Evolutionary conservation across 345 rosid species (phyloP).

Genomic region (Pistacia integerrima): DNA sequence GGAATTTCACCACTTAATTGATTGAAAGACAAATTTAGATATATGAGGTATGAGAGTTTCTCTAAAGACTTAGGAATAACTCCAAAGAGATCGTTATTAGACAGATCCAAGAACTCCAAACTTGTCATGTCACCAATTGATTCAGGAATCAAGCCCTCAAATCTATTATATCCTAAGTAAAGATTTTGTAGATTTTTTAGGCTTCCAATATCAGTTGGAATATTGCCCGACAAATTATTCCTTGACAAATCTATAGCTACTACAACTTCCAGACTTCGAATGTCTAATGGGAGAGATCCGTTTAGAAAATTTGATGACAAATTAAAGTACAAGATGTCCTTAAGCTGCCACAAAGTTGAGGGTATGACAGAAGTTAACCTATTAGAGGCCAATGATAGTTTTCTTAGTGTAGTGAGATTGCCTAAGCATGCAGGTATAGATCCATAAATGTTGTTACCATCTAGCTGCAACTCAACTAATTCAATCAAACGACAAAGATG

Average conservation of each 20-base stretch:
- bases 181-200: neutral
- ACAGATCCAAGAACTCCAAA: no score
- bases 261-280: neutral
- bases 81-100: no score
- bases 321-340: neutral
- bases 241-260: slow-evolving; percentile 8
- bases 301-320: slow-evolving; percentile 14
- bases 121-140: slow-evolving; percentile 12
- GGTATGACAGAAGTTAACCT: slow-evolving; percentile 1
- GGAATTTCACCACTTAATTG: no score
- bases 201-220: slow-evolving; percentile 5
- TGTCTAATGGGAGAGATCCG: neutral
- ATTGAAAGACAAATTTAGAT: no score
- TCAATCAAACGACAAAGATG: slow-evolving; percentile 8
- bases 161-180: neutral
- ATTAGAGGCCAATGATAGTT: neutral
- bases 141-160: slow-evolving; percentile 18
- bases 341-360: slow-evolving; percentile 13
- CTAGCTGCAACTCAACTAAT: neutral
- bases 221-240: slow-evolving; percentile 7
- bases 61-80: no score
- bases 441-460: slow-evolving; percentile 10
- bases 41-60: no score
- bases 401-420: slow-evolving; percentile 10
- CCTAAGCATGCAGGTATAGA: slow-evolving; percentile 16